Evolutionary conservation across 2,329 filamentous ascomycete species (phyloP).

Genomic region (Berkeleyomyces rouxiae): DNA sequence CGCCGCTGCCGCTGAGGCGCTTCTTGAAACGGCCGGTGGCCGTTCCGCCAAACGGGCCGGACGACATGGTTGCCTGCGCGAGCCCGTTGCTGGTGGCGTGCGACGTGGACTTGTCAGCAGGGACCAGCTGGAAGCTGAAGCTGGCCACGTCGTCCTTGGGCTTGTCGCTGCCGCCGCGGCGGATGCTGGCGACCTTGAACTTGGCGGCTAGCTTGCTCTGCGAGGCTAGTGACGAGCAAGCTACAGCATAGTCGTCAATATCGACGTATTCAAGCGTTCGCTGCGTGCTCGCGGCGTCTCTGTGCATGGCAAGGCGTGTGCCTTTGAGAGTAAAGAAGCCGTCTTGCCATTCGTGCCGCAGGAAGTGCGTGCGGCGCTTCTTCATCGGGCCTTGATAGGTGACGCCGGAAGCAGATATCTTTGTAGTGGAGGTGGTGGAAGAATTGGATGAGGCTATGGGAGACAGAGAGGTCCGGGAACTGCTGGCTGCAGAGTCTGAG

Average conservation of each 20-base stretch:
- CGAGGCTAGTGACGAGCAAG: conserved; percentile 60
- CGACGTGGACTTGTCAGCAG: conserved; percentile 32
- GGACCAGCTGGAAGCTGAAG: conserved; percentile 75
- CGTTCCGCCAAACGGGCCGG: not conserved
- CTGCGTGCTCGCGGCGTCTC: conserved; percentile 34
- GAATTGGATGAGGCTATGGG: conserved; percentile 34
- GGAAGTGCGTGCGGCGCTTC: conserved; percentile 77
- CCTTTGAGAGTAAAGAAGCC: conserved; percentile 76
- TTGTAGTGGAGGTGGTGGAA: conserved; percentile 27
- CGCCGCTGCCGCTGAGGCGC: conserved; percentile 5
- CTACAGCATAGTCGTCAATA: conserved; percentile 77
- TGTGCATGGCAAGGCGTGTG: conserved; percentile 60
- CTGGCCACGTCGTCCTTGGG: conserved; percentile 45
- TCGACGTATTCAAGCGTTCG: conserved; percentile 63
- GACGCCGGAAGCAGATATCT: conserved; percentile 29
- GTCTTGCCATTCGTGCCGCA: conserved; percentile 87
- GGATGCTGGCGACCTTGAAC: conserved; percentile 63
- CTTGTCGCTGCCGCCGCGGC: conserved; percentile 28
- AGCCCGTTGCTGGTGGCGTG: conserved; percentile 21
- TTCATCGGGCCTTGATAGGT: conserved; percentile 79
- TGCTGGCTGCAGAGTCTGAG: not conserved
- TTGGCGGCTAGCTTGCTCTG: conserved; percentile 71
- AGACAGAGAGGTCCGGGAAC: conserved; percentile 20
- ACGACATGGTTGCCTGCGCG: conserved; percentile 14
- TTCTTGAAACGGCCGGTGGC: conserved; percentile 9